Base-by-base conservation (phyloP, 2,329 filamentous ascomycete genomes). In the Pseudophaeomoniella oleicola region DNA sequence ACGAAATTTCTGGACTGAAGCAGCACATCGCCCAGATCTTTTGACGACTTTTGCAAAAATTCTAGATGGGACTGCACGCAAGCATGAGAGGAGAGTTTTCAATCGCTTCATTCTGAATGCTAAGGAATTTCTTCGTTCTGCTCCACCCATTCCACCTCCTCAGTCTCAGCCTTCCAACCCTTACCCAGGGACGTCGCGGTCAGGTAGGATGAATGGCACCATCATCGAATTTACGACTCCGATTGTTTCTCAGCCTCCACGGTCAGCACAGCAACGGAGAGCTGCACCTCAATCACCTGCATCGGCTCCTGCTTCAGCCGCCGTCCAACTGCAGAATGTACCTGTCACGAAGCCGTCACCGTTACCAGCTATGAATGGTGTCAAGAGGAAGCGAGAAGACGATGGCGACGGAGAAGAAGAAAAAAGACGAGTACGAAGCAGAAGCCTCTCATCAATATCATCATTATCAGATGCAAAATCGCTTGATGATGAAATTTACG, bases 391-490 rank as follows among this genome's bases (percentile, higher is more conserved):
- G n/a, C 22, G 22, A 27, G 22, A 27, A 27, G 22, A 27, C 59
- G 36, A 60, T 62, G 37, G 56, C 55, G 16, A 47, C 57, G 19
- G 40, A 62, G 40, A 53, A 52, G 39, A 62, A 57, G 46, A 65
- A 61, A 45, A 53, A 58, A 46, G 54, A 56, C 43, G 40, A 44
- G 37, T 12, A 6, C 32, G 32, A 10, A 34, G 32, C 16, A 47
- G 50, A 33, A 50, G 37, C 44, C 44, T 30, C 37, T 50, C 39
- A 30, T 58, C 51, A 14, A 49, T 51, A 10, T 59, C 58, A 12
- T 60, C 56, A 10, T 39, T 61, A 15, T 62, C 60, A 22, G 57
- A 59, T 5, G 55, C 55, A 6, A 54, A 58, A 30, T 58, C 59
- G 4, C 43, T 58, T 19, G 51, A 56, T 29, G 48, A 47, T 33